Evolutionary conservation across 1,139 yeast genomes (phyloP).

Genomic region (Geotrichum reessii): DNA sequence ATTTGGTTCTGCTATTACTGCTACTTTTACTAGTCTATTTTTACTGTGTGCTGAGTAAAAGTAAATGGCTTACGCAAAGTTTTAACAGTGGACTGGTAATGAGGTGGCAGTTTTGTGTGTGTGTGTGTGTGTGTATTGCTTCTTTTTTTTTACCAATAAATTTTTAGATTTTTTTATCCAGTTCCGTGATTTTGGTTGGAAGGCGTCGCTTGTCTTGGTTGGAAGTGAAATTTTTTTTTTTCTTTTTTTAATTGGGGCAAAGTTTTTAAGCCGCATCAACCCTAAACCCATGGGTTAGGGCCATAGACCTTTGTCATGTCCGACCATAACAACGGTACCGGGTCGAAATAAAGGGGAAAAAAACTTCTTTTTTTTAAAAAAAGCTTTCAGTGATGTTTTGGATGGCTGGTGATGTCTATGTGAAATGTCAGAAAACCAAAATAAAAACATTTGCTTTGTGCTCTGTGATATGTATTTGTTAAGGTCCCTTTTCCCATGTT

Average conservation of each 20-base stretch:
- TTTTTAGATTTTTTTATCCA: not conserved
- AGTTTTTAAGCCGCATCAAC: slow-evolving; percentile 5
- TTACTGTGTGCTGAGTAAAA: not conserved
- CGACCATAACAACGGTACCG: not conserved
- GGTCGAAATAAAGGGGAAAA: not conserved
- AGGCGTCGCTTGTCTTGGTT: not conserved
- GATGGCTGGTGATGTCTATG: too few relatives aligned
- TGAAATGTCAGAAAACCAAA: too few relatives aligned
- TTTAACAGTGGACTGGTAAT: not conserved
- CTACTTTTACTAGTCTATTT: not conserved
- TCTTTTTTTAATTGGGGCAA: not conserved
- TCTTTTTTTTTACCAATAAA: not conserved
- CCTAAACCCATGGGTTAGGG: slow-evolving; percentile 9
- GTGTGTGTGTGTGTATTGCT: not conserved
- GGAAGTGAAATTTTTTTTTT: slow-evolving; percentile 3
- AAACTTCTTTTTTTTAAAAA: not conserved
- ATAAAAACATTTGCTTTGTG: not conserved
- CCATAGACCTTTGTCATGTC: not conserved
- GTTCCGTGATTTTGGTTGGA: slow-evolving; percentile 17
- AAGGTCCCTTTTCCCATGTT: too few relatives aligned
- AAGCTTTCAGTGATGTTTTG: too few relatives aligned
- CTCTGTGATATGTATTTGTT: too few relatives aligned
- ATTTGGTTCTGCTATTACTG: not conserved
- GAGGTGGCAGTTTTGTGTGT: not conserved
- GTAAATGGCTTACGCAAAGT: not conserved